Evolutionary conservation across 331 rosid species (phyloP).

Genomic region (Quercus phellos): DNA sequence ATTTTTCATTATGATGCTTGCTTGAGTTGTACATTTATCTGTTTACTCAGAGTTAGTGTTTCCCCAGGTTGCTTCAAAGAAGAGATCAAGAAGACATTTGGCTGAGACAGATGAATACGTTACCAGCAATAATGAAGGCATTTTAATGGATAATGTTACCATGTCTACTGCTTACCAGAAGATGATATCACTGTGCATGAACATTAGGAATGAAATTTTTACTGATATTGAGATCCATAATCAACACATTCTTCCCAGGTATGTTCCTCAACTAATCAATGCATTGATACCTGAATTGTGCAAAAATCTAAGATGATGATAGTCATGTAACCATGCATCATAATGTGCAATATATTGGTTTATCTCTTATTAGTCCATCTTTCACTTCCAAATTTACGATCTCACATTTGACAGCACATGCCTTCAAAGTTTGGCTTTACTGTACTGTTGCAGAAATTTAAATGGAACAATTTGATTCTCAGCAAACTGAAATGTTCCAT

Average conservation of each 20-base stretch:
- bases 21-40: slow-evolving; percentile 13
- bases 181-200: slow-evolving; percentile 74
- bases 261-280: slow-evolving; percentile 11
- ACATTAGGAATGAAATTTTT: slow-evolving; percentile 66
- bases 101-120: slow-evolving; percentile 92
- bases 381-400: neutral
- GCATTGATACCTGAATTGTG: neutral
- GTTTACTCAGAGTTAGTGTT: slow-evolving; percentile 23
- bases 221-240: slow-evolving; percentile 90
- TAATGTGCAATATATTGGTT: neutral
- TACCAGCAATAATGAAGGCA: slow-evolving; percentile 57
- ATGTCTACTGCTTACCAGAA: slow-evolving; percentile 75
- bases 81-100: slow-evolving; percentile 82
- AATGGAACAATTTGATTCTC: neutral
- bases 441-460: neutral
- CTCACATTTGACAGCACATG: neutral
- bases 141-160: slow-evolving; percentile 51
- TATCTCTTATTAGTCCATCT: neutral
- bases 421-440: neutral
- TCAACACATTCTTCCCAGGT: slow-evolving; percentile 95
- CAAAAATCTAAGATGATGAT: neutral
- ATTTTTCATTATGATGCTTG: slow-evolving; percentile 13
- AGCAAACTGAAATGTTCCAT: neutral
- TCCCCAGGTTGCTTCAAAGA: slow-evolving; percentile 83
- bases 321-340: neutral